Conservation (phyloP, 495 filamentous ascomycete genomes). For the Cenococcum geophilum region DNA sequence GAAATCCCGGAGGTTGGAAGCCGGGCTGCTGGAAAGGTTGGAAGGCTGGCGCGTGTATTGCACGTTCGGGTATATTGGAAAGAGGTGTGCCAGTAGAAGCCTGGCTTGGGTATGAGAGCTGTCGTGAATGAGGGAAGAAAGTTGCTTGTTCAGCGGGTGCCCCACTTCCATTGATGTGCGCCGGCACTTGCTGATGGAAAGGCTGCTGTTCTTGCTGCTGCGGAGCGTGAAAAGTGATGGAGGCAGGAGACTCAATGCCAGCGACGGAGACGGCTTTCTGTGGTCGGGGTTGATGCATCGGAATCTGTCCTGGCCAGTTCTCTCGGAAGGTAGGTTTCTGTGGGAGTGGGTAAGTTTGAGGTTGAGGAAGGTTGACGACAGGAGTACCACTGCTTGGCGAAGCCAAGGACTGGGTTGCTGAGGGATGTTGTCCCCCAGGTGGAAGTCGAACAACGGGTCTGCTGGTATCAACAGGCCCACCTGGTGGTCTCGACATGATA, state of each 20-base stretch:
- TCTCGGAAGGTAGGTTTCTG: slow-evolving; percentile 74
- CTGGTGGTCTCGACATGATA: slow-evolving; percentile 59
- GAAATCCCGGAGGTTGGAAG: slow-evolving; percentile 26
- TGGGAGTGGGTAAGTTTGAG: slow-evolving; percentile 49
- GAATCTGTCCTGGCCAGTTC: slow-evolving; percentile 65
- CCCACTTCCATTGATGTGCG: slow-evolving; percentile 54
- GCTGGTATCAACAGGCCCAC: slow-evolving; percentile 50
- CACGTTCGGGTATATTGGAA: slow-evolving; percentile 90
- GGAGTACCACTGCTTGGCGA: slow-evolving; percentile 34
- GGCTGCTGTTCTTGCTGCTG: slow-evolving; percentile 73
- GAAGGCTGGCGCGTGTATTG: slow-evolving; percentile 87
- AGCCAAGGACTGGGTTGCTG: slow-evolving; percentile 9
- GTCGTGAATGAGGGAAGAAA: slow-evolving; percentile 55
- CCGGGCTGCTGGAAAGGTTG: slow-evolving; percentile 51
- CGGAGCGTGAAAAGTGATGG: slow-evolving; percentile 59
- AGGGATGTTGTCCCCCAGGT: slow-evolving; percentile 45
- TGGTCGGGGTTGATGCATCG: slow-evolving; percentile 93
- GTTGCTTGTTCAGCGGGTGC: slow-evolving; percentile 47
- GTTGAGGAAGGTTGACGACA: slow-evolving; percentile 49
- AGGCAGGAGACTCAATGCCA: slow-evolving; percentile 83
- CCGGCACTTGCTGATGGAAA: slow-evolving; percentile 85
- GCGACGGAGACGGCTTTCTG: slow-evolving; percentile 93
- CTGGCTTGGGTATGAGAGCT: slow-evolving; percentile 71
- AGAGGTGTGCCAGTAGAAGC: slow-evolving; percentile 76
- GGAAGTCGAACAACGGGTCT: slow-evolving; percentile 86